Evolutionary conservation across 202 grass and related monocot species (phyloP), one percentile per base, ranked within the genome.

Genomic region (Dendrocalamus latiflorus): DNA sequence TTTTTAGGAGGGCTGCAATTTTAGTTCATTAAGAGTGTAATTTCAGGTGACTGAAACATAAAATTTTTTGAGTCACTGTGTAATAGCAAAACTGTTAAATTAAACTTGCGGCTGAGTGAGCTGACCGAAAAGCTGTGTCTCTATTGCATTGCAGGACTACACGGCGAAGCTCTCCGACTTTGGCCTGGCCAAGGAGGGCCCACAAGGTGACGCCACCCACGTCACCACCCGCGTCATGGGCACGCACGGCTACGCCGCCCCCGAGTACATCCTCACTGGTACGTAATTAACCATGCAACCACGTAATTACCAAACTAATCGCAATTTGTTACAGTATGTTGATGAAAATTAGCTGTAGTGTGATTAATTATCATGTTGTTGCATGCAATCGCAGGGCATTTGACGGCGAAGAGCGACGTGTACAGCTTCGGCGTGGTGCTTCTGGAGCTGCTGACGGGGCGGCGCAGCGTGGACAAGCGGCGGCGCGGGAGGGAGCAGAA

Each of bases 141-240:
- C 2, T 4, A 17, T 14, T 22, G 37, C 6, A 0, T 76, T 51
- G 45, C 90, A 95, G 93, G 93, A 95, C 37, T 95, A 91, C 83
- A 93, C 82, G 54, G 93, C 93, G 26, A 95, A 95, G 74, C 90
- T 95, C 60, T 95, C 93, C 0, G 93, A 95, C 83, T 95, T 95
- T 57, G 93, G 93, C 9, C 91, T 95, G 41, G 93, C 90, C 0
- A 95, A 95, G 84, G 88, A 95, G 71, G 93, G 93, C 0, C 93
- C 93, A 1, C 70, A 84, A 70, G 93, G 85, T 0, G 90, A 95
- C 15, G 85, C 70, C 15, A 95, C 90, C 24, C 90, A 90, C 84
- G 69, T 92, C 66, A 81, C 83, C 8, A 93, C 90, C 3, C 88
- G 90, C 12, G 79, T 93, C 11, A 90, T 95, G 90, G 93, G 93